Conservation (phyloP, 2,329 filamentous ascomycete species). For the Alternaria angustiovoidea region DNA sequence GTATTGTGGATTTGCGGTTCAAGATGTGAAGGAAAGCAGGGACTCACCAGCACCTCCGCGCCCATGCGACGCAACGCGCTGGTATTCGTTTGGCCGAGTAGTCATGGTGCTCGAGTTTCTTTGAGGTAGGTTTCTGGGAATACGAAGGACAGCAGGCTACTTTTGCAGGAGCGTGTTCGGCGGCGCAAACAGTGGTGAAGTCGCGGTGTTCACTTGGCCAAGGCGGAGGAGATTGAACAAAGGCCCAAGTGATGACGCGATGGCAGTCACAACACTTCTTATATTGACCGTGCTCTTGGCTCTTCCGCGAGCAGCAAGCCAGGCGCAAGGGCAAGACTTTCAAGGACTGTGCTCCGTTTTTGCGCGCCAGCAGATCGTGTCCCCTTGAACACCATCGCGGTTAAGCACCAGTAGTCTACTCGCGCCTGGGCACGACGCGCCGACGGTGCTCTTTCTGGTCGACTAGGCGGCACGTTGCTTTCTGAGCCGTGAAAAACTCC, state of each 20-base stretch:
- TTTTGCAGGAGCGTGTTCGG: neutral
- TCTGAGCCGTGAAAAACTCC: conserved; percentile 17
- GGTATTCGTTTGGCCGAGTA: conserved; percentile 31
- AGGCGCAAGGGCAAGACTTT: conserved; percentile 21
- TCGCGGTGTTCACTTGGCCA: conserved; percentile 9
- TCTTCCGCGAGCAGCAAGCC: conserved; percentile 22
- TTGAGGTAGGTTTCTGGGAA: neutral
- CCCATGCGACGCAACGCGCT: conserved; percentile 67
- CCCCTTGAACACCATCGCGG: conserved; percentile 36
- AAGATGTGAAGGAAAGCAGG: conserved; percentile 5
- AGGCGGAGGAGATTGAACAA: conserved; percentile 19
- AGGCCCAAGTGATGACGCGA: conserved; percentile 24
- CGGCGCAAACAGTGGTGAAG: neutral
- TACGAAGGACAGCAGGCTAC: neutral
- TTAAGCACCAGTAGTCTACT: conserved; percentile 27
- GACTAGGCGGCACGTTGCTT: conserved; percentile 17
- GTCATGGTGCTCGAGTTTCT: conserved; percentile 24
- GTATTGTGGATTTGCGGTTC: neutral
- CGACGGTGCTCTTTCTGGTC: conserved; percentile 24
- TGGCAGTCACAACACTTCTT: conserved; percentile 20
- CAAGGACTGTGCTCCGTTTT: conserved; percentile 16
- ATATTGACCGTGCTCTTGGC: conserved; percentile 23
- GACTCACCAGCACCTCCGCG: conserved; percentile 75
- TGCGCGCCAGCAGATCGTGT: conserved; percentile 20
- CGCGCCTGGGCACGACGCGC: conserved; percentile 36